A percentile compares a stretch with the other conserved stretches of the same genome.
These are phyloP conservation scores for Podospora fimiseda DNA, from an alignment of 495 filamentous ascomycete genomes.

Conservation along the genomic window DNA sequence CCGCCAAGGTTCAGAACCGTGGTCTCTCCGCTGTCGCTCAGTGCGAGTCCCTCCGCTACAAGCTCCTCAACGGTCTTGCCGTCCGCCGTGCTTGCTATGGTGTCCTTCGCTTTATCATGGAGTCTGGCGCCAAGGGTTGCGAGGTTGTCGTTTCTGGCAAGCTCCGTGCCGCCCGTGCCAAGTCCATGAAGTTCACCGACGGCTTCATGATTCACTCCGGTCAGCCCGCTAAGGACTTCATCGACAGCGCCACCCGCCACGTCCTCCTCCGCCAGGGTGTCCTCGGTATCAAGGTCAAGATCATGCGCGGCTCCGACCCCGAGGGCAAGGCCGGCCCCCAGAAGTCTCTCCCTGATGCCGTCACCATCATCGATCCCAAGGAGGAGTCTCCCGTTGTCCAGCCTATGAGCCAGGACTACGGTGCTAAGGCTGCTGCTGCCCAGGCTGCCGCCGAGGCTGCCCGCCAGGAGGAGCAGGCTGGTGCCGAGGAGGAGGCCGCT, in stretches of 20 bases:
- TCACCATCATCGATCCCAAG: conserved; percentile 99
- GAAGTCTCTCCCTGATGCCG: conserved; percentile 94
- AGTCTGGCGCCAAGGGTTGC: conserved; percentile 97
- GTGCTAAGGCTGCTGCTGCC: conserved; percentile 86
- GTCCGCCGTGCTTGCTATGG: conserved; percentile 98
- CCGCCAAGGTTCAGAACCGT: conserved; percentile 99
- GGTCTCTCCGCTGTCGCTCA: conserved; percentile 99
- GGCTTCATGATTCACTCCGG: conserved; percentile 99
- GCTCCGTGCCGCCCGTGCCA: conserved; percentile 95
- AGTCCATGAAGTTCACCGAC: conserved; percentile 99
- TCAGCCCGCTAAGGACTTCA: conserved; percentile 99
- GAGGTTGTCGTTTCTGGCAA: conserved; percentile 99
- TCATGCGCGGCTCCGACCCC: conserved; percentile 99
- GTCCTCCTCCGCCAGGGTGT: conserved; percentile 99
- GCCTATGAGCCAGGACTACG: conserved; percentile 95
- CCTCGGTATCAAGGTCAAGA: conserved; percentile 99
- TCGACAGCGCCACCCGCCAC: conserved; percentile 95
- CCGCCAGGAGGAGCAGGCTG: conserved; percentile 62
- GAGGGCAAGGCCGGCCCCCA: conserved; percentile 97
- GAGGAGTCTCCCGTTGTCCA: conserved; percentile 91
- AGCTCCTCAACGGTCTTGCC: conserved; percentile 97
- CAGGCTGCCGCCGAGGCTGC: conserved; percentile 57
- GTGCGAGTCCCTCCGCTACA: conserved; percentile 99
- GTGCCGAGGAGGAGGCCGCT: conserved; percentile 43
- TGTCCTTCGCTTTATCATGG: conserved; percentile 99